These are phyloP conservation scores for Zostera marina DNA, from an alignment of 116 monocot genomes.

Conservation along the genomic window DNA sequence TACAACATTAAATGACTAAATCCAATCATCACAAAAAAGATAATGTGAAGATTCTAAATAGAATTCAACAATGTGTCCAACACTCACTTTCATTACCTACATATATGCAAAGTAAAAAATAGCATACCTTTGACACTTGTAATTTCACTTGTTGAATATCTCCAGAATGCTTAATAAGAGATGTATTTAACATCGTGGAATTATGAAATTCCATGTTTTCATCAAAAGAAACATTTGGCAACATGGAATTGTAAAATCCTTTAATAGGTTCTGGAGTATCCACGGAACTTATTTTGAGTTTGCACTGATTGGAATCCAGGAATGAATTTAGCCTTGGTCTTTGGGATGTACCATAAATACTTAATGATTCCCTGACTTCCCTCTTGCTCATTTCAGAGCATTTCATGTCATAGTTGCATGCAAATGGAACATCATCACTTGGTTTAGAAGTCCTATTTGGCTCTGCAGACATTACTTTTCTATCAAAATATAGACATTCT, in stretches of 20 bases:
- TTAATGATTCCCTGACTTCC: background rate
- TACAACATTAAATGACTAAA: too few species aligned
- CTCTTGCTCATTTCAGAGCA: slow-evolving; percentile 36
- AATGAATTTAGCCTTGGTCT: background rate
- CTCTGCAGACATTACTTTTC: background rate
- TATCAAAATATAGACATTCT: slow-evolving; percentile 7
- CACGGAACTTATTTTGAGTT: slow-evolving; percentile 3
- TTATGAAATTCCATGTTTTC: too few species aligned
- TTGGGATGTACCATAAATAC: background rate
- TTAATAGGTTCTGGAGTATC: background rate
- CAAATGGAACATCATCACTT: background rate
- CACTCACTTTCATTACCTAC: too few species aligned
- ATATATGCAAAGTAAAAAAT: too few species aligned
- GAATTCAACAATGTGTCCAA: too few species aligned
- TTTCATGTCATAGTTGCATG: slow-evolving; percentile 13
- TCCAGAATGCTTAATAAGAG: background rate
- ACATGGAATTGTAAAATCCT: background rate
- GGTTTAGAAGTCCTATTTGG: background rate
- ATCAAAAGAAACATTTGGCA: background rate
- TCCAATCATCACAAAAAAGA: too few species aligned
- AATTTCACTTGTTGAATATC: background rate
- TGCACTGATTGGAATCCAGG: background rate
- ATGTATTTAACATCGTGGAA: background rate
- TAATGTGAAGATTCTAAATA: too few species aligned
- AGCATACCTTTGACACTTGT: background rate